phyloP scores from a whole-genome alignment of 441 rosid species.

The Caryocar brasiliense region DNA sequence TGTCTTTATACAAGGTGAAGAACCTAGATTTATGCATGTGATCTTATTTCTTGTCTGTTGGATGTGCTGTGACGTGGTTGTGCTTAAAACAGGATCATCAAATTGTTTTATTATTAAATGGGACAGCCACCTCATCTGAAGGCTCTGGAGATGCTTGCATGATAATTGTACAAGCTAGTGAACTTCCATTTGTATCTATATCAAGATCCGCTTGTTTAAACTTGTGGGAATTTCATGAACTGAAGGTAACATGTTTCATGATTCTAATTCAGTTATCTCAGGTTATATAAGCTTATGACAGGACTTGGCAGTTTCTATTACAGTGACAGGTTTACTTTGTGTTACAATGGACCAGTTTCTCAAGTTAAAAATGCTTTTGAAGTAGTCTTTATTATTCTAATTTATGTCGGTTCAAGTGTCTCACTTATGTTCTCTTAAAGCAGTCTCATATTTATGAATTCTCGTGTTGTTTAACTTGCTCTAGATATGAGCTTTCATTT shows the following conservation, averaged over 20 bases:
- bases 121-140: constrained; percentile 31
- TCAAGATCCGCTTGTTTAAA: constrained; percentile 31
- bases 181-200: constrained; percentile 58
- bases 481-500: too few species aligned
- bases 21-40: constrained; percentile 1
- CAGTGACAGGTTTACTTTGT: not conserved
- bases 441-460: too few species aligned
- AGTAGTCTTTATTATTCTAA: too few species aligned
- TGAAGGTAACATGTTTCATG: constrained; percentile 51
- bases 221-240: constrained; percentile 44
- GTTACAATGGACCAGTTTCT: too few species aligned
- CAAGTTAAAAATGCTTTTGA: too few species aligned
- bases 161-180: constrained; percentile 54
- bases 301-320: not conserved
- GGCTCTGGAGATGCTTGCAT: constrained; percentile 63
- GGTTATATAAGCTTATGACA: too few species aligned
- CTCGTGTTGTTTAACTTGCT: too few species aligned
- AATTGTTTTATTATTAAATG: constrained; percentile 57
- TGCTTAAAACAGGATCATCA: constrained; percentile 50
- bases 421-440: too few species aligned
- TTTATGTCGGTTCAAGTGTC: too few species aligned
- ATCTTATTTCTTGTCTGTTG: not conserved
- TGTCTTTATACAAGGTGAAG: constrained; percentile 73
- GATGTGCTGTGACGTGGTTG: constrained; percentile 11
- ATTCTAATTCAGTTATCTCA: too few species aligned